Base-by-base conservation (phyloP, 805 yeast species). In the Metahyphopichia silvanorum region DNA sequence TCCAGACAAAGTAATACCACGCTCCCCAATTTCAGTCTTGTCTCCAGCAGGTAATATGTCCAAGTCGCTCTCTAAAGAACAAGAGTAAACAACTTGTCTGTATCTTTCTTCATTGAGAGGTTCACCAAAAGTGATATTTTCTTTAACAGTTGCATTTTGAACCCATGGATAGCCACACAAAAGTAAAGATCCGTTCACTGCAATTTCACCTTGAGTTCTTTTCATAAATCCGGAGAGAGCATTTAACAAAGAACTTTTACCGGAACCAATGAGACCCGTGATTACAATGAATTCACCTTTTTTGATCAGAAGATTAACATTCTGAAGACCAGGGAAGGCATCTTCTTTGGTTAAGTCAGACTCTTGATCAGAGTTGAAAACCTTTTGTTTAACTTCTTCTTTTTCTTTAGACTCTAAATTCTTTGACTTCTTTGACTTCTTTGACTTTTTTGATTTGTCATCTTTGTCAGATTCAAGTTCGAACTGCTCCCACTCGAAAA, bases 1-100 rank as follows among this genome's bases (percentile, higher is more conserved):
- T 35, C 95, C 95, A n/a, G 91, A 82, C 25, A 86, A 60, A 0
- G 93, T 84, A 31, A 86, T 79, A 48, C 95, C 95, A 53, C 86
- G 71, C 53, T 86, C 95, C 40, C 95, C 95, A 45, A 86, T 84
- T 53, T 82, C 85, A 0, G 94, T 84, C 32, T 57, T 48, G 46
- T 86, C 95, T 20, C 91, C 91, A 23, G 79, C 86, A 7, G 84
- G 82, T 21, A 86, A 58, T 26, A 76, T 69, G 4, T 73, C 71
- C 42, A 86, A 66, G 55, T 86, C 95, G 29, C 71, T 74, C 21
- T 63, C 66, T 39, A 86, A 58, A 0, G 87, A 79, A 57, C 95
- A 86, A 1, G 82, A 82, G 23, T 67, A 58, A 11, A 86, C 53
- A 5, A 85, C 74, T 11, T 59, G 56, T 6, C 70, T 49, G 50